Conservation (phyloP, 2,329 filamentous ascomycete species). For the Scopulariopsis brevicaulis region DNA sequence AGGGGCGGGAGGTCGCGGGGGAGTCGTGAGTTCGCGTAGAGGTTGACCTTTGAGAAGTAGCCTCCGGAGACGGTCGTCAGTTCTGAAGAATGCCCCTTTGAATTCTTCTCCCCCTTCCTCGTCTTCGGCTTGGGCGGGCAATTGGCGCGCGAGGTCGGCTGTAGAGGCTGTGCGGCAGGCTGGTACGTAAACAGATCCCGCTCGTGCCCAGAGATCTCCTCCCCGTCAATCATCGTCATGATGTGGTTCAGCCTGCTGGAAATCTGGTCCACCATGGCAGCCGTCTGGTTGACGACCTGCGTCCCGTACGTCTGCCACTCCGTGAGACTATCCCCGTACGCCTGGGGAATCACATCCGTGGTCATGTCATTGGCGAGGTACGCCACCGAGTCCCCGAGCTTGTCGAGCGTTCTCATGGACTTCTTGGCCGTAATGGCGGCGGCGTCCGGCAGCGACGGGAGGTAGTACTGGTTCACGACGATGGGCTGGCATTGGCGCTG, state of each 20-base stretch:
- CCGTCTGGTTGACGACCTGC: conserved; percentile 1
- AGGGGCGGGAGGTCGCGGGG: conserved; percentile 57
- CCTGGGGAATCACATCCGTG: background rate
- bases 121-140: background rate
- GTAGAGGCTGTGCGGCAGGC: background rate
- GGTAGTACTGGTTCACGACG: conserved; percentile 41
- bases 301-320: conserved; percentile 3
- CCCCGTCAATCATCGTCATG: conserved; percentile 3
- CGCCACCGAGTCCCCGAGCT: background rate
- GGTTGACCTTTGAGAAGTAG: conserved; percentile 61
- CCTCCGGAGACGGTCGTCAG: background rate
- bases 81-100: background rate
- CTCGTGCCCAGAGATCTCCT: conserved; percentile 1
- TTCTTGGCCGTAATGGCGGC: background rate
- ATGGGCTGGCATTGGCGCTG: conserved; percentile 22
- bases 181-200: background rate
- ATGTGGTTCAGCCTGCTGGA: background rate
- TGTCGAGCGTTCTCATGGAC: background rate
- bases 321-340: conserved; percentile 1
- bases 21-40: conserved; percentile 67
- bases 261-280: conserved; percentile 2
- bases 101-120: background rate
- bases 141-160: background rate
- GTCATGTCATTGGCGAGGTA: conserved; percentile 1
- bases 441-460: conserved; percentile 10